These are phyloP conservation scores for Fragilariopsis cylindrus DNA, from an alignment of 108 stramenopile species.

Conservation along the genomic window DNA sequence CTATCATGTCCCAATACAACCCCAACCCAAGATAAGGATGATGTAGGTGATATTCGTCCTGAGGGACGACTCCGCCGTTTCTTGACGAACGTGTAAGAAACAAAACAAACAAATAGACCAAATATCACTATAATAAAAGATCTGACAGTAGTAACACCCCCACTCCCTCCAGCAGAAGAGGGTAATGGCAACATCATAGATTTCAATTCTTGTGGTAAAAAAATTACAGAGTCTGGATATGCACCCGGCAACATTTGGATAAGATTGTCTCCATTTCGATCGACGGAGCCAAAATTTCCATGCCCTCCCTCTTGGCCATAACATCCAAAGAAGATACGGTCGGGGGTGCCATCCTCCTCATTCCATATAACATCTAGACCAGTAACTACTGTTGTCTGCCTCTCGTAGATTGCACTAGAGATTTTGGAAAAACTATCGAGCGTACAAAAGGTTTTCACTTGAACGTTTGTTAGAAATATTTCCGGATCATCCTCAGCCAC, in stretches of 20 bases:
- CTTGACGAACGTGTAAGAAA: neutral
- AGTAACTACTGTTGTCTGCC: neutral
- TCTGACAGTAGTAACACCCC: too few relatives aligned
- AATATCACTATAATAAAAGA: neutral
- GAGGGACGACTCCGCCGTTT: neutral
- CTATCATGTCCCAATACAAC: too few relatives aligned
- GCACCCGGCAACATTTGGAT: neutral
- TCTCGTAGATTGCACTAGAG: too few relatives aligned
- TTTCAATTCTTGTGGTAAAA: neutral
- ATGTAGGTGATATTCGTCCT: neutral
- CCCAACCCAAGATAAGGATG: neutral
- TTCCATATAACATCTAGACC: conserved; percentile 27
- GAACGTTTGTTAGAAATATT: conserved; percentile 1
- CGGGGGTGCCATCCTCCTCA: conserved; percentile 16
- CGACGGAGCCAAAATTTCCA: conserved; percentile 22
- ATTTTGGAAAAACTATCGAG: neutral
- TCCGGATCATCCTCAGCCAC: neutral
- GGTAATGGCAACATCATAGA: neutral
- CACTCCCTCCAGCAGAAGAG: too few relatives aligned
- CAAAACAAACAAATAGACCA: neutral
- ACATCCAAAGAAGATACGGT: conserved; percentile 25
- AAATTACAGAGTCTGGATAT: conserved; percentile 4
- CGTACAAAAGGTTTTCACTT: neutral
- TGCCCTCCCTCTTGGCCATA: neutral
- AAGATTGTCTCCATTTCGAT: conserved; percentile 5